Percentiles rank a stretch among this genome's conserved stretches.
Conservation (phyloP, 2,329 filamentous ascomycete species). For the Fusarium sororula region DNA sequence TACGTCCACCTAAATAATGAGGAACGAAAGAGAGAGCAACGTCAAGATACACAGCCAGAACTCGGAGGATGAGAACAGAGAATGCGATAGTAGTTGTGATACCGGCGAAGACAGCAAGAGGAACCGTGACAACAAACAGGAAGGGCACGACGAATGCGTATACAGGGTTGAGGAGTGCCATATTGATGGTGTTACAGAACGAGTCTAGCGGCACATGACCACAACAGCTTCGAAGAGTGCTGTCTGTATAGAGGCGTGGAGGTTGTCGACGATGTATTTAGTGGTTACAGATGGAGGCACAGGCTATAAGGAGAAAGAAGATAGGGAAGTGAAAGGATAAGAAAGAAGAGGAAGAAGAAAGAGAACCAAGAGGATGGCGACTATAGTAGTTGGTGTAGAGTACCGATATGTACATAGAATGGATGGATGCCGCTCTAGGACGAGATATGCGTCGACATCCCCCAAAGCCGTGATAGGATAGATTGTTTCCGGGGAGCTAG, state of each 20-base stretch:
- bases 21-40: constrained; percentile 66
- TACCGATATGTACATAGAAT: constrained; percentile 7
- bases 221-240: neutral
- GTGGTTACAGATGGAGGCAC: neutral
- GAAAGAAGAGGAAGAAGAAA: neutral
- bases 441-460: constrained; percentile 10
- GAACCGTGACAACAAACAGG: constrained; percentile 69
- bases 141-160: constrained; percentile 69
- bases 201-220: constrained; percentile 36
- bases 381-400: constrained; percentile 3
- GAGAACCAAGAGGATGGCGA: constrained; percentile 2
- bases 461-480: constrained; percentile 21
- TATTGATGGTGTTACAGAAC: constrained; percentile 41
- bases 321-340: neutral
- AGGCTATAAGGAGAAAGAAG: neutral
- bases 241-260: neutral
- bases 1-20: constrained; percentile 59
- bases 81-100: constrained; percentile 71
- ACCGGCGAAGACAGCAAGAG: constrained; percentile 69
- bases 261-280: constrained; percentile 8
- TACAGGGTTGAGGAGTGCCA: constrained; percentile 64
- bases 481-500: constrained; percentile 18
- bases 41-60: constrained; percentile 70
- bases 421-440: constrained; percentile 10
- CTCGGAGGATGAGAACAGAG: constrained; percentile 67